Conservation (phyloP, 805 yeast species). For the Wickerhamiella sergipiensis region DNA sequence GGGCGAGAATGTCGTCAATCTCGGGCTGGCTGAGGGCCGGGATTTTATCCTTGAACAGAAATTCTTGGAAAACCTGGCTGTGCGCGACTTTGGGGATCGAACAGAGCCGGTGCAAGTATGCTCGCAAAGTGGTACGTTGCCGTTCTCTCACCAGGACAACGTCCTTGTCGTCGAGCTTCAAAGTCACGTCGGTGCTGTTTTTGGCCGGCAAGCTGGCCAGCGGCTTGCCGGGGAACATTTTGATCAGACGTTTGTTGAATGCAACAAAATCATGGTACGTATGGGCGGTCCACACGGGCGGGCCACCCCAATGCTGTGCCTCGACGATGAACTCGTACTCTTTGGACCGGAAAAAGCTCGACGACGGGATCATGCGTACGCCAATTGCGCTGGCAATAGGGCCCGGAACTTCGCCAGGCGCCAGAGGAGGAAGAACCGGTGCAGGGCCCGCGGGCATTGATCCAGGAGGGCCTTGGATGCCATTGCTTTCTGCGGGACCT, state of each 20-base stretch:
- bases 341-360: slow-evolving; percentile 19
- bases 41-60: slow-evolving; percentile 34
- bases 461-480: neutral
- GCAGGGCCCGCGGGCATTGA: neutral
- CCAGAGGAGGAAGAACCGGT: neutral
- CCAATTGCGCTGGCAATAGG: slow-evolving; percentile 47
- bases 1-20: slow-evolving; percentile 38
- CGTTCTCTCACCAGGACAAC: slow-evolving; percentile 51
- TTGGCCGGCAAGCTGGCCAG: slow-evolving; percentile 47
- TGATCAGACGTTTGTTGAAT: slow-evolving; percentile 36
- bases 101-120: slow-evolving; percentile 45
- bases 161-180: slow-evolving; percentile 6
- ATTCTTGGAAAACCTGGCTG: slow-evolving; percentile 38
- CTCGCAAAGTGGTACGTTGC: slow-evolving; percentile 62
- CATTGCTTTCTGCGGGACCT: no score
- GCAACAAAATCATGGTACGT: slow-evolving; percentile 55
- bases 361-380: slow-evolving; percentile 30
- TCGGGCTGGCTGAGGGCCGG: slow-evolving; percentile 31
- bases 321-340: slow-evolving; percentile 21
- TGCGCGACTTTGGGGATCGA: slow-evolving; percentile 42
- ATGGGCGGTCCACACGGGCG: slow-evolving; percentile 39
- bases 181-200: slow-evolving; percentile 19
- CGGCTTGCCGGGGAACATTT: slow-evolving; percentile 54
- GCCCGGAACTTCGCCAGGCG: neutral
- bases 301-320: slow-evolving; percentile 19